Percentiles rank a stretch among this genome's conserved stretches.
Conservation (phyloP, 805 yeast genomes). For the Citeromyces nyonsensis region DNA sequence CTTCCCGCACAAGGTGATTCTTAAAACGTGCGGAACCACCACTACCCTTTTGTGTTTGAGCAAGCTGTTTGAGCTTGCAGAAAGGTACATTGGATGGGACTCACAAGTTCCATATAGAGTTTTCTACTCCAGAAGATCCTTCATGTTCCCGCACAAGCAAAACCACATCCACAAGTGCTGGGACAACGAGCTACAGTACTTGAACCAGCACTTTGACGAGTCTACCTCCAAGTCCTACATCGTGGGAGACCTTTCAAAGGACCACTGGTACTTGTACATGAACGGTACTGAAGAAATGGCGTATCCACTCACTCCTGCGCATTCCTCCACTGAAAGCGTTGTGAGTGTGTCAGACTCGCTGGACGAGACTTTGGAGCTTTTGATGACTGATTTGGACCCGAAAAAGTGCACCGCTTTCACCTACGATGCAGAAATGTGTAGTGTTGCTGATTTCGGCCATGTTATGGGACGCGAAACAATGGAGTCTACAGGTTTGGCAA, state of each 20-base stretch:
- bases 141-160: slow-evolving; percentile 86
- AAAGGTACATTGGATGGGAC: slow-evolving; percentile 22
- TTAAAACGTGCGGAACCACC: slow-evolving; percentile 95
- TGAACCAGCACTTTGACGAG: slow-evolving; percentile 46
- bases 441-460: slow-evolving; percentile 60
- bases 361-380: slow-evolving; percentile 66
- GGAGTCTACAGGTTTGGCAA: slow-evolving; percentile 42
- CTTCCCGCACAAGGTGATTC: slow-evolving; percentile 67
- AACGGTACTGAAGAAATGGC: slow-evolving; percentile 23
- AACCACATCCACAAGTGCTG: slow-evolving; percentile 70
- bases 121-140: slow-evolving; percentile 82
- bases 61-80: slow-evolving; percentile 38
- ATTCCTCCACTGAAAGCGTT: background rate
- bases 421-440: slow-evolving; percentile 13
- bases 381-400: slow-evolving; percentile 76
- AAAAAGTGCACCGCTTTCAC: slow-evolving; percentile 39
- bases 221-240: slow-evolving; percentile 51
- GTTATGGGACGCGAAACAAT: slow-evolving; percentile 59
- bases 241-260: slow-evolving; percentile 68
- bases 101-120: slow-evolving; percentile 33
- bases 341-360: background rate
- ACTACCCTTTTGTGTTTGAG: slow-evolving; percentile 71
- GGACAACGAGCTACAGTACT: slow-evolving; percentile 61
- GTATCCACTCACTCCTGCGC: slow-evolving; percentile 2
- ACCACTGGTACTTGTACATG: slow-evolving; percentile 83